These are phyloP conservation scores for Pichia ethanolica DNA, from an alignment of 805 yeast genomes.

Conservation along the genomic window DNA sequence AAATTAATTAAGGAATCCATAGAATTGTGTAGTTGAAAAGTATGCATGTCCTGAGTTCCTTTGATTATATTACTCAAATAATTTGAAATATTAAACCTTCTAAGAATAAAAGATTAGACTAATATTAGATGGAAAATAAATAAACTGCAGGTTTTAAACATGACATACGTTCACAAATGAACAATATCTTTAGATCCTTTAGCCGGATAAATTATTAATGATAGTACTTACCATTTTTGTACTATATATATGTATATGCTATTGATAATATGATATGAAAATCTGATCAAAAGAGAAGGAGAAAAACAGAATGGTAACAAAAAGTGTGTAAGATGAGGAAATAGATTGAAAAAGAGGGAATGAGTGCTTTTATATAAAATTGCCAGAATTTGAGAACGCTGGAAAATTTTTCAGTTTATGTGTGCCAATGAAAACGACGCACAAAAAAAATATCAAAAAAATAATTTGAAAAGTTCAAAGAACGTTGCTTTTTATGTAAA, in stretches of 20 bases:
- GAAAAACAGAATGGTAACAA: not conserved
- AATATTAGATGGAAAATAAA: not conserved
- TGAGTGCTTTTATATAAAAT: too few species aligned
- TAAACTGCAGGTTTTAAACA: constrained; percentile 3
- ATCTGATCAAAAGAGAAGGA: not conserved
- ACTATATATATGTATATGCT: not conserved
- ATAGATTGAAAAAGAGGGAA: too few species aligned
- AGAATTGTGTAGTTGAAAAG: constrained; percentile 1
- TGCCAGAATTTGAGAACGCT: too few species aligned
- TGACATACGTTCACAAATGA: constrained; percentile 6
- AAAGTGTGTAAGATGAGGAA: too few species aligned
- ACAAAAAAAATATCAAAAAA: too few species aligned
- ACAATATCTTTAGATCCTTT: constrained; percentile 28
- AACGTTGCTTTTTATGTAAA: too few species aligned
- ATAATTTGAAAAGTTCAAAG: too few species aligned
- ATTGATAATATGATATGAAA: not conserved
- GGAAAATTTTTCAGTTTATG: too few species aligned
- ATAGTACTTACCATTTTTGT: constrained; percentile 20
- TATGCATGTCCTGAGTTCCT: not conserved
- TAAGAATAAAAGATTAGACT: not conserved
- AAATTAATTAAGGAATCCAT: not conserved
- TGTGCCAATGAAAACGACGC: too few species aligned
- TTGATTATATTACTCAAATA: not conserved
- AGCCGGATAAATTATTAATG: constrained; percentile 14
- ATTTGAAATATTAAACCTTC: too few species aligned